Percentiles rank a stretch among this genome's conserved stretches.
phyloP scores from a whole-genome alignment of 2,329 filamentous ascomycete species.

The Aspergillus puulaauensis region DNA sequence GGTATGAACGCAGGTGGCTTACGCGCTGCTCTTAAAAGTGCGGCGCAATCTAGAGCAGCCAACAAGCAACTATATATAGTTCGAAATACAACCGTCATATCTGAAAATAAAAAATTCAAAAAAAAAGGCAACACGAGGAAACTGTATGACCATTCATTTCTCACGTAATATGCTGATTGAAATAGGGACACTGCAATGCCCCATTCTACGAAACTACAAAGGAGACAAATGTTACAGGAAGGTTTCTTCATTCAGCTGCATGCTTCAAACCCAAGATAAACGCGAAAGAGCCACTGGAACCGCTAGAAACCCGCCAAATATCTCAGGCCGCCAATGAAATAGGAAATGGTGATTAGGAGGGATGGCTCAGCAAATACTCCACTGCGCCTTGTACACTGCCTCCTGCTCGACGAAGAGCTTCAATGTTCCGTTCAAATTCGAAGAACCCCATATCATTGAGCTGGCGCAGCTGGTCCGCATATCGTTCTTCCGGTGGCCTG shows the following conservation, averaged over 20 bases:
- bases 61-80: no score
- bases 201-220: conserved; percentile 1
- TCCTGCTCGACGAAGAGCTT: conserved; percentile 81
- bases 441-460: conserved; percentile 99
- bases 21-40: neutral
- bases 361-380: conserved; percentile 40
- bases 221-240: conserved; percentile 2
- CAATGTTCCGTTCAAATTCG: conserved; percentile 91
- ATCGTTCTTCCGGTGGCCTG: conserved; percentile 88
- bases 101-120: no score
- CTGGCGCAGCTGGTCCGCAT: conserved; percentile 84
- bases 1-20: no score
- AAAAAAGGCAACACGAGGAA: no score
- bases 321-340: neutral
- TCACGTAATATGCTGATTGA: no score
- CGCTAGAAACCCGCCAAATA: conserved; percentile 5
- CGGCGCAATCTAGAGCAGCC: no score
- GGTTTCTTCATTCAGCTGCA: neutral
- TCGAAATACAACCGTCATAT: no score
- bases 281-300: neutral
- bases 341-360: conserved; percentile 21
- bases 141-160: no score
- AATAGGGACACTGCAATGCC: neutral
- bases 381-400: conserved; percentile 85
- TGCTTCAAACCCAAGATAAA: neutral